Base-by-base conservation (phyloP, 179 eudicot genomes). In the Beta corolliflora region DNA sequence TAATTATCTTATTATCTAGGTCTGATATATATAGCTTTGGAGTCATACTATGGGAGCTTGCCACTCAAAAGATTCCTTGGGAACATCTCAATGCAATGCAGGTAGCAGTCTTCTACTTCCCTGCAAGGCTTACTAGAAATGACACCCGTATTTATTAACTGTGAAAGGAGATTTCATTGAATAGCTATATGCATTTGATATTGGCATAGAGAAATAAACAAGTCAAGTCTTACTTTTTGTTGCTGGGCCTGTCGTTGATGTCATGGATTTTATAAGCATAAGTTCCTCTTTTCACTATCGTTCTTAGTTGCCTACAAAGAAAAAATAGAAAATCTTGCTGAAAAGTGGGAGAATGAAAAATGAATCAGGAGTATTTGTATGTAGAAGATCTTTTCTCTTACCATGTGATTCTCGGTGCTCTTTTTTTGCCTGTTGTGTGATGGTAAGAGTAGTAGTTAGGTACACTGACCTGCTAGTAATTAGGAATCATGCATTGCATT, bases 21-120 rank as follows among this genome's bases (percentile, higher is more conserved):
- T 91, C 97, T 75, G 99, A 97, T 82, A 59, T 97, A 82, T 97
- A 97, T 88, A 97, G 99, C 89, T 97, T 80, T 77, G 99, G 99
- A 23, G 97, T 97, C 78, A 82, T 94, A 88, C 83, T 97, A 61
- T 97, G 99, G 99, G 99, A 97, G 89, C 91, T 96, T 81, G 94
- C 89, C 72, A 92, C 98, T 7, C 91, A 92, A 72, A 94, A 91
- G 91, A 93, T 94, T 75, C 99, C 99, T 19, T 96, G 99, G 99
- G 99, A 96, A 61, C 87, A 89, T 88, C 97, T 96, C 58, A 96
- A 96, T 87, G 84, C 98, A 14, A 93, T 96, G 95, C 99, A 96
- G 99, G 99, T 96, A 88, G n/a, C 44, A 59, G 25, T 75, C 85
- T 65, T 73, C 36, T 25, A 18, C 52, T 75, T 74, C 13, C 53